Conservation (phyloP, 441 rosid species). For the Iberis amara region DNA sequence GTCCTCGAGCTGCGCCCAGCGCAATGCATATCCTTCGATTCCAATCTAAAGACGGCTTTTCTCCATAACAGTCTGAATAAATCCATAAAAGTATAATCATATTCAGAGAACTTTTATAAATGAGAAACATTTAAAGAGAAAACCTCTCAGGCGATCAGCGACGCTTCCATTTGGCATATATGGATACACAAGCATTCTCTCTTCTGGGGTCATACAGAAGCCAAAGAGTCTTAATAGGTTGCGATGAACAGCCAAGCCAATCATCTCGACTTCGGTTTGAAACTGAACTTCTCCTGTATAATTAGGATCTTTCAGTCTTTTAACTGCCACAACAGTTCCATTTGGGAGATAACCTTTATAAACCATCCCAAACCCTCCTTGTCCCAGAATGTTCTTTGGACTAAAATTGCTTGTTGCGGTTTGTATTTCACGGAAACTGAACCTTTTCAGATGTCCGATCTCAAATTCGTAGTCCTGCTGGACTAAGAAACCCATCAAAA, state of each 20-base stretch:
- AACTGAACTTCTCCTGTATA: slow-evolving; percentile 88
- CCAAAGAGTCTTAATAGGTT: slow-evolving; percentile 78
- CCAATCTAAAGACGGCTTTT: slow-evolving; percentile 76
- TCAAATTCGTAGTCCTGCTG: slow-evolving; percentile 85
- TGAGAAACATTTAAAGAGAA: neutral
- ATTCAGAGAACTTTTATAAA: neutral
- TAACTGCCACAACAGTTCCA: slow-evolving; percentile 67
- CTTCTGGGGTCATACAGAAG: slow-evolving; percentile 76
- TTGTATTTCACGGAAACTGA: slow-evolving; percentile 73
- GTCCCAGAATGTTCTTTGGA: slow-evolving; percentile 71
- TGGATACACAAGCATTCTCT: slow-evolving; percentile 86
- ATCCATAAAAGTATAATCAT: neutral
- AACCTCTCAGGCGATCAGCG: slow-evolving; percentile 85
- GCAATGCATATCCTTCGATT: slow-evolving; percentile 60
- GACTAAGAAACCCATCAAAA: slow-evolving; percentile 38
- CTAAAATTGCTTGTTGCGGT: slow-evolving; percentile 67
- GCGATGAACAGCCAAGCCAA: slow-evolving; percentile 85
- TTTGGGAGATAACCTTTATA: slow-evolving; percentile 81
- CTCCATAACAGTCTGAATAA: slow-evolving; percentile 44
- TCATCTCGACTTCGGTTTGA: slow-evolving; percentile 94
- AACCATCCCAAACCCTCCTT: slow-evolving; percentile 89
- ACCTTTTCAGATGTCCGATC: slow-evolving; percentile 74
- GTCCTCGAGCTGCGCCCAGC: slow-evolving; percentile 80
- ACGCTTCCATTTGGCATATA: slow-evolving; percentile 95
- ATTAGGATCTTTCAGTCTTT: slow-evolving; percentile 85